Base-by-base conservation (phyloP, 176 grass and related monocot species). In the Cymbopogon citratus region DNA sequence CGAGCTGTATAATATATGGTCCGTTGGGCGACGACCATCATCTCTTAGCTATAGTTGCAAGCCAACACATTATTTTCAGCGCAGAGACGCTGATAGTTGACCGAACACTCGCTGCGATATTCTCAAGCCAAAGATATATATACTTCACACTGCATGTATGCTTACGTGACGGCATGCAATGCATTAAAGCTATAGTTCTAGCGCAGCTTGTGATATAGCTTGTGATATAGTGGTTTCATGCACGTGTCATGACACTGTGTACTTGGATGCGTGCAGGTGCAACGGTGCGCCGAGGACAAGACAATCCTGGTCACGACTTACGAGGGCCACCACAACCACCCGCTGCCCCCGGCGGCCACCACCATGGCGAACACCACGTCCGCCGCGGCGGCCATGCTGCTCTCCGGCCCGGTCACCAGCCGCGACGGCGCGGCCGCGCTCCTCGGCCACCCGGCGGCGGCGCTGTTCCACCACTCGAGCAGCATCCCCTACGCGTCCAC, bases 321-420 rank as follows among this genome's bases (percentile, higher is more conserved):
- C 40, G 91, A 97, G 86, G 94, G 94, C 24, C 90, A 68, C 44
- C 94, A 97, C 89, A 97, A 87, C 85, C 94, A 97, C 80, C 91
- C 86, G 21, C 77, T 97, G 29, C 89, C 94, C 5, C 87, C 94
- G 16, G 83, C 91, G 3, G 94, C 94, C 6, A 90, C 89, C 69
- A 76, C 94, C 5, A 97, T 97, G 94, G 94, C 94, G 6, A 80
- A 82, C 19, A 97, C 91, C 26, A 97, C 94, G 12, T 91, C 94
- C 0, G 89, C 94, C 0, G 91, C 94, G 0, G 91, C 87, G 12
- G 76, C 94, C 72, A 97, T 97, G 94, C 91, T 97, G 18, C 89
- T 97, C 3, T 97, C 94, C 9, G 94, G 94, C 21, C 89, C 91
- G 8, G 81, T 83, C 64, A 23, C 87, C 19, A 92, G 89, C 83